These are phyloP conservation scores for Fusarium armeniacum DNA, from an alignment of 2,329 filamentous ascomycete species.

Conservation along the genomic window DNA sequence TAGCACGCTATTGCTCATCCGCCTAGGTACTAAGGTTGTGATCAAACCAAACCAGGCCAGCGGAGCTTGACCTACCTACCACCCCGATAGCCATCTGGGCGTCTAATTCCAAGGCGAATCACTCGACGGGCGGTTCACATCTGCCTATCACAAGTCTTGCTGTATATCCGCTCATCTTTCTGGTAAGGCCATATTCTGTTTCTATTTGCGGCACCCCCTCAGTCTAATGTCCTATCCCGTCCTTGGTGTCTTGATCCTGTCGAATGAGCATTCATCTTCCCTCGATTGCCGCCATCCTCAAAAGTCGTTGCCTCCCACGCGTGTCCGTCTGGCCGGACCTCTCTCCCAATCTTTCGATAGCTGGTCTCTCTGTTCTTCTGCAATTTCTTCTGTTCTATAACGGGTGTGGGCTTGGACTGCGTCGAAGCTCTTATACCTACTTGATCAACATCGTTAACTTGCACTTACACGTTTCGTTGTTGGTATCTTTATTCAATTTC, in stretches of 20 bases:
- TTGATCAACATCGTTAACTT: constrained; percentile 18
- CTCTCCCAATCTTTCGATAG: constrained; percentile 63
- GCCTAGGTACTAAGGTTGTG: constrained; percentile 7
- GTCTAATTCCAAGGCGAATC: constrained; percentile 48
- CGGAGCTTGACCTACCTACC: constrained; percentile 57
- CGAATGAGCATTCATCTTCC: constrained; percentile 52
- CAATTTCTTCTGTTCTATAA: constrained; percentile 54
- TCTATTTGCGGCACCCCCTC: constrained; percentile 47
- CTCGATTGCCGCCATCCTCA: constrained; percentile 58
- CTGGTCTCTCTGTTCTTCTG: constrained; percentile 66
- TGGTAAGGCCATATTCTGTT: constrained; percentile 49
- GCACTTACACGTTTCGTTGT: constrained; percentile 30
- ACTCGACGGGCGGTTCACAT: constrained; percentile 42
- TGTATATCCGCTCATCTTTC: constrained; percentile 41
- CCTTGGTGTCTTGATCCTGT: constrained; percentile 55
- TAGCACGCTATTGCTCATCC: not conserved
- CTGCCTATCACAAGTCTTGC: constrained; percentile 50
- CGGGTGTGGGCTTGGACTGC: constrained; percentile 47
- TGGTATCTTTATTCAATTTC: constrained; percentile 26
- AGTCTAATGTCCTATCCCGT: constrained; percentile 49
- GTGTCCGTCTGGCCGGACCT: constrained; percentile 53
- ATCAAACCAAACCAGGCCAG: constrained; percentile 37
- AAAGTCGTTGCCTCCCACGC: constrained; percentile 65
- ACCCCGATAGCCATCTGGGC: constrained; percentile 44
- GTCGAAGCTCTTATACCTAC: constrained; percentile 47